Evolutionary conservation across 805 yeast genomes (phyloP).

Genomic region (Yarrowia osloensis): DNA sequence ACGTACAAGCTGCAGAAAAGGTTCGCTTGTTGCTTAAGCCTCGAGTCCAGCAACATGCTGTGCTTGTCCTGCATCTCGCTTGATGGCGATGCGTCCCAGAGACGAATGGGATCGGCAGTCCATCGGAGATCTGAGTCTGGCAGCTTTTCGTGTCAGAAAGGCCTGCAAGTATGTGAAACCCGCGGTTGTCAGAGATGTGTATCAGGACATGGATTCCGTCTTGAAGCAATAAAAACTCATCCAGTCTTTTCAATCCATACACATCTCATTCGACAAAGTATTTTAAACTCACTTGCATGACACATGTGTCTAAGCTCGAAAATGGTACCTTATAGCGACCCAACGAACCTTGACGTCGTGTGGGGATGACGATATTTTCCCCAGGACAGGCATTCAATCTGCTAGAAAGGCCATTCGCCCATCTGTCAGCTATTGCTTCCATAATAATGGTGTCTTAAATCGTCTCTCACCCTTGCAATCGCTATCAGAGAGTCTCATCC

Average conservation of each 20-base stretch:
- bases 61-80: background rate
- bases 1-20: background rate
- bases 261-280: background rate
- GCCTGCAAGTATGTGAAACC: background rate
- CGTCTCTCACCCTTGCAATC: no score
- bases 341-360: background rate
- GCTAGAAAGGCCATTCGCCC: background rate
- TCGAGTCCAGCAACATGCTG: background rate
- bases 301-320: background rate
- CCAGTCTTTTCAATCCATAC: background rate
- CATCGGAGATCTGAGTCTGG: background rate
- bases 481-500: no score
- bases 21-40: background rate
- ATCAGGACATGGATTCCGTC: background rate
- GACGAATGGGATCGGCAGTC: background rate
- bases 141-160: background rate
- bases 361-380: background rate
- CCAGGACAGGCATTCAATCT: background rate
- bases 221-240: background rate
- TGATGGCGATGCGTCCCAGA: background rate
- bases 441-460: background rate
- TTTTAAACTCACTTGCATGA: background rate
- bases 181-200: background rate
- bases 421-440: background rate
- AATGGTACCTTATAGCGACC: conserved; percentile 9